These are phyloP conservation scores for Coprinellus aureogranulatus DNA, from an alignment of 768 basidiomycete genomes.

Conservation along the genomic window DNA sequence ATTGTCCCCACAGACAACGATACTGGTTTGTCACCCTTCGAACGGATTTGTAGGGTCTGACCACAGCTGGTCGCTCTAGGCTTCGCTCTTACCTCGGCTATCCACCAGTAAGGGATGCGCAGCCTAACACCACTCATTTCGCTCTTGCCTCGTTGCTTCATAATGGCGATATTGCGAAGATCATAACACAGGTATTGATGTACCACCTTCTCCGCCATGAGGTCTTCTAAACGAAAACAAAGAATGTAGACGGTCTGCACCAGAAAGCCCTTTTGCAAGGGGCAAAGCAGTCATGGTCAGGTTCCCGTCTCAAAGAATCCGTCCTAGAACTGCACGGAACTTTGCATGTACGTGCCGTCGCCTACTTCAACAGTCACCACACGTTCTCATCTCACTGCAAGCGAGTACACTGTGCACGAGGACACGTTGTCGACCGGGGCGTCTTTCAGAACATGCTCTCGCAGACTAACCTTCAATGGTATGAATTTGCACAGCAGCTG, in stretches of 20 bases:
- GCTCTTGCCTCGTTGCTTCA: constrained; percentile 82
- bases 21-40: constrained; percentile 55
- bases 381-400: constrained; percentile 23
- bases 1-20: constrained; percentile 55
- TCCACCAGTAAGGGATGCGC: constrained; percentile 76
- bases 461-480: constrained; percentile 76
- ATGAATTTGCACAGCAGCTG: constrained; percentile 61
- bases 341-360: constrained; percentile 54
- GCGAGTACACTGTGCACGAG: constrained; percentile 75
- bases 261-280: constrained; percentile 62
- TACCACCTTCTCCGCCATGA: not conserved
- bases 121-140: constrained; percentile 87
- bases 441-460: constrained; percentile 76
- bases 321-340: constrained; percentile 90
- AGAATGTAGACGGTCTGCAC: constrained; percentile 95
- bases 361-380: not conserved
- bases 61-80: constrained; percentile 30
- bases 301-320: constrained; percentile 32
- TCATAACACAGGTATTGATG: constrained; percentile 72
- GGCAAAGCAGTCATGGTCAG: constrained; percentile 30
- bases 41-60: constrained; percentile 5
- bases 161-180: constrained; percentile 50
- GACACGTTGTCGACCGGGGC: constrained; percentile 65
- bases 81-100: constrained; percentile 83
- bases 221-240: not conserved